A percentile compares a stretch with the other conserved stretches of the same genome.
Conservation (phyloP, 768 basidiomycete genomes). For the Arthromyces matolae region DNA sequence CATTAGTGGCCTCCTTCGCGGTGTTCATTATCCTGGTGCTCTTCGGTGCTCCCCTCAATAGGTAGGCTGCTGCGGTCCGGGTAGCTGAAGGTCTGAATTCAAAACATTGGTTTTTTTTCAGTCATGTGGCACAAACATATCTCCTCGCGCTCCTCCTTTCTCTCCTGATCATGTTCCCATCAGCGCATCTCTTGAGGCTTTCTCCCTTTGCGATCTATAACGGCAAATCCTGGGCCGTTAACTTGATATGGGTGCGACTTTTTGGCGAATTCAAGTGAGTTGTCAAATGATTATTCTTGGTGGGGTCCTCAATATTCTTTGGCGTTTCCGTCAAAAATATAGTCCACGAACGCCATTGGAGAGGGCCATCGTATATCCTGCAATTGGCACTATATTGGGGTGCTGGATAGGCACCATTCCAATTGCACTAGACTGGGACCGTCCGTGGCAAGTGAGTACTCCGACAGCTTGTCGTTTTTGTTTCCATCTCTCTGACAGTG, state of each 20-base stretch:
- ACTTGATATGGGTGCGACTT: slow-evolving; percentile 70
- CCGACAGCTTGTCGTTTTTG: background rate
- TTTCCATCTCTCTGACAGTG: background rate
- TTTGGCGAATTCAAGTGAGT: slow-evolving; percentile 83
- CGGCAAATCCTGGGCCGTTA: too few species aligned
- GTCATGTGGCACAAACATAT: slow-evolving; percentile 57
- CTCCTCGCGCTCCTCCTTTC: slow-evolving; percentile 68
- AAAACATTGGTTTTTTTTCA: slow-evolving; percentile 23
- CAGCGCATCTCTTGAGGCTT: slow-evolving; percentile 66
- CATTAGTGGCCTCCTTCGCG: slow-evolving; percentile 43
- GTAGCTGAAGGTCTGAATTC: slow-evolving; percentile 11
- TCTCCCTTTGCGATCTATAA: slow-evolving; percentile 30
- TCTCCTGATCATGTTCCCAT: slow-evolving; percentile 59
- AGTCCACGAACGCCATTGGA: slow-evolving; percentile 68
- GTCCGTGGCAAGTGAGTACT: slow-evolving; percentile 89
- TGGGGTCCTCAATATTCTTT: too few species aligned
- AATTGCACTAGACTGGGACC: slow-evolving; percentile 93
- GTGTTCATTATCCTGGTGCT: slow-evolving; percentile 52
- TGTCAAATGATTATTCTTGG: too few species aligned
- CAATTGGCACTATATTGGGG: slow-evolving; percentile 66
- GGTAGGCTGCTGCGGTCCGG: slow-evolving; percentile 33
- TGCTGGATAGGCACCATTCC: slow-evolving; percentile 81
- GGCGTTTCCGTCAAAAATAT: background rate
- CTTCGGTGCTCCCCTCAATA: slow-evolving; percentile 71
- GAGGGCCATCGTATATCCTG: slow-evolving; percentile 75